A percentile compares a stretch with the other conserved stretches of the same genome.
Conservation (phyloP, 1,284 basidiomycete species). For the Marasmius fiardii region DNA sequence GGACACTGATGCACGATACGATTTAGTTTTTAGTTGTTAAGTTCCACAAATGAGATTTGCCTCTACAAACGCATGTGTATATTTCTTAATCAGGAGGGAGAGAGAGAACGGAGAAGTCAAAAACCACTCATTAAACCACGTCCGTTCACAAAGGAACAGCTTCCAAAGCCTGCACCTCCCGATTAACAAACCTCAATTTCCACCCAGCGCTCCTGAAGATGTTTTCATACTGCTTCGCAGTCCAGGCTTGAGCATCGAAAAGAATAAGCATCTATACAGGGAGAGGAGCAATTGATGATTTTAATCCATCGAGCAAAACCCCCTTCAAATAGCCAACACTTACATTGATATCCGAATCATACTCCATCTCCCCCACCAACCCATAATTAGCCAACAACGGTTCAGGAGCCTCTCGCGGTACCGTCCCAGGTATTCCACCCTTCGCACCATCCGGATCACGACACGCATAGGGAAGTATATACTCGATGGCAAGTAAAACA, state of each 20-base stretch:
- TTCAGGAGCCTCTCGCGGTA: slow-evolving; percentile 13
- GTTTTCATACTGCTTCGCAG: neutral
- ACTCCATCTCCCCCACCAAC: slow-evolving; percentile 17
- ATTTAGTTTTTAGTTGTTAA: no score
- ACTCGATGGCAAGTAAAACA: slow-evolving; percentile 11
- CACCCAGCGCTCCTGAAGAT: neutral
- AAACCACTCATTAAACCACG: no score
- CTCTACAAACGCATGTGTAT: no score
- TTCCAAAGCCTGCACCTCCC: neutral
- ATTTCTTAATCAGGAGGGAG: no score
- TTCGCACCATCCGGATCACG: neutral
- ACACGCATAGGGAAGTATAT: slow-evolving; percentile 18
- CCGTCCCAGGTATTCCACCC: neutral
- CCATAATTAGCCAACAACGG: slow-evolving; percentile 22
- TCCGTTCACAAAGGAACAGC: neutral
- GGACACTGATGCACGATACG: no score
- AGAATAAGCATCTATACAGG: slow-evolving; percentile 19
- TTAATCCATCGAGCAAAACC: no score
- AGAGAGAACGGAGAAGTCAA: no score
- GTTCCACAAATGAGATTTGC: no score
- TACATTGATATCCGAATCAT: slow-evolving; percentile 20
- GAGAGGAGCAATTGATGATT: no score
- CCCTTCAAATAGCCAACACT: no score
- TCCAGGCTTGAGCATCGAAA: slow-evolving; percentile 19
- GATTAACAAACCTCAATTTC: neutral